A percentile compares a stretch with the other conserved stretches of the same genome.
phyloP scores from a whole-genome alignment of 2,329 filamentous ascomycete species.

The Colletotrichum liaoningense region DNA sequence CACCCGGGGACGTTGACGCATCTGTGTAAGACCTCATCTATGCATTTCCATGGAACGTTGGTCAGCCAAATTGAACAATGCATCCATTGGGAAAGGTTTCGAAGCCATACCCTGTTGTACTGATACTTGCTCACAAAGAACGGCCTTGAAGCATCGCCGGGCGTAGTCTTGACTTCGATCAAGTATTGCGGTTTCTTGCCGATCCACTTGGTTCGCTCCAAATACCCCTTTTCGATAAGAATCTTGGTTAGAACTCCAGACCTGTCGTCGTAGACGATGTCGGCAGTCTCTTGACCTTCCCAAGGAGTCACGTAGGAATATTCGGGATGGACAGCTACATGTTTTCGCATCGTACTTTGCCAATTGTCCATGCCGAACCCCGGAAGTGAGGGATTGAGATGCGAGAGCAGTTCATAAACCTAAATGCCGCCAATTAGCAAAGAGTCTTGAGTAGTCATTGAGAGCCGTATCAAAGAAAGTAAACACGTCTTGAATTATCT shows the following conservation, averaged over 20 bases:
- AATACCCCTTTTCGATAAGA: conserved; percentile 48
- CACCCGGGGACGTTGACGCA: background rate
- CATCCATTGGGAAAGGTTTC: rapidly evolving
- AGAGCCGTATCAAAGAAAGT: background rate
- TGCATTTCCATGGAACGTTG: background rate
- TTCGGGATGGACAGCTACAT: conserved; percentile 49
- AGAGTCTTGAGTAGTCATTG: background rate
- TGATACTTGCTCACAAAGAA: conserved; percentile 61
- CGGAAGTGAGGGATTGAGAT: conserved; percentile 41
- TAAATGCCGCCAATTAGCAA: conserved; percentile 32
- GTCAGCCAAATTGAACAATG: background rate
- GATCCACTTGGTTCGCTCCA: conserved; percentile 42
- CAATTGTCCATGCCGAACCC: conserved; percentile 55
- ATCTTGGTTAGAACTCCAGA: conserved; percentile 46
- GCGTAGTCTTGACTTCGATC: conserved; percentile 64
- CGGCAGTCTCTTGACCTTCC: conserved; percentile 55
- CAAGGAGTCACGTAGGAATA: conserved; percentile 54
- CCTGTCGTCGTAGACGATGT: conserved; percentile 57
- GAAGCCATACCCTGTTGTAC: conserved; percentile 49
- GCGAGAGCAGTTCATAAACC: conserved; percentile 55
- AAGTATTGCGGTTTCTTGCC: conserved; percentile 51
- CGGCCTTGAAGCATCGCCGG: conserved; percentile 46
- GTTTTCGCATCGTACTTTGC: conserved; percentile 58
- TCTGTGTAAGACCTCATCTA: background rate
- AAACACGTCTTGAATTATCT: too few species aligned